A percentile compares a stretch with the other conserved stretches of the same genome.
These are phyloP conservation scores for Lachancea waltii DNA, from an alignment of 805 yeast species.

Conservation along the genomic window DNA sequence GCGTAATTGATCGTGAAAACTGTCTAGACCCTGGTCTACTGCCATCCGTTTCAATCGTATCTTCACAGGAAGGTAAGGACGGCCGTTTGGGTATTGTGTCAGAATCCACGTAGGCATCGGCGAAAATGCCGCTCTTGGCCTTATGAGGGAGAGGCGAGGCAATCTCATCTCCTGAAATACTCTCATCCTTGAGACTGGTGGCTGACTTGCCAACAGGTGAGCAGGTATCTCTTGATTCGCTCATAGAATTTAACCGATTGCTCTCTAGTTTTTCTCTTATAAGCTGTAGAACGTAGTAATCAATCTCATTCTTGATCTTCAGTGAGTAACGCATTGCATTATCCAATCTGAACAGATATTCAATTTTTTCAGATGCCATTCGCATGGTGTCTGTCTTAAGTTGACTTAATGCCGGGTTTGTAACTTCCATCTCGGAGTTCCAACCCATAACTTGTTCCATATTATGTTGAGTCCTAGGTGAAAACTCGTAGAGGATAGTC, in stretches of 20 bases:
- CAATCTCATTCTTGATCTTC: slow-evolving; percentile 73
- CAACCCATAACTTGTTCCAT: slow-evolving; percentile 37
- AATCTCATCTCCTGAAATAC: slow-evolving; percentile 10
- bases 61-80: slow-evolving; percentile 3
- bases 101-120: slow-evolving; percentile 37
- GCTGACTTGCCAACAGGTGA: background rate
- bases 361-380: slow-evolving; percentile 58
- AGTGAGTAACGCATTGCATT: slow-evolving; percentile 70
- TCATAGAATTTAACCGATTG: slow-evolving; percentile 28
- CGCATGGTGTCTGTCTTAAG: slow-evolving; percentile 62
- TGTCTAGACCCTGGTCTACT: slow-evolving; percentile 11
- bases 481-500: slow-evolving; percentile 32
- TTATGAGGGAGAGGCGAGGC: slow-evolving; percentile 26
- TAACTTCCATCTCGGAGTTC: slow-evolving; percentile 23
- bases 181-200: slow-evolving; percentile 1
- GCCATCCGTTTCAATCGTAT: slow-evolving; percentile 3
- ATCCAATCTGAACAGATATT: slow-evolving; percentile 60
- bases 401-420: slow-evolving; percentile 54
- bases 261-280: slow-evolving; percentile 58
- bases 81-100: slow-evolving; percentile 37
- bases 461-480: slow-evolving; percentile 58
- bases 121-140: slow-evolving; percentile 29
- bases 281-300: slow-evolving; percentile 53
- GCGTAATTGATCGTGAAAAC: slow-evolving; percentile 39
- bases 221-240: slow-evolving; percentile 1